Percentiles rank a stretch among this genome's conserved stretches.
Conservation (phyloP, 495 filamentous ascomycete genomes). For the Annulohypoxylon stygium region DNA sequence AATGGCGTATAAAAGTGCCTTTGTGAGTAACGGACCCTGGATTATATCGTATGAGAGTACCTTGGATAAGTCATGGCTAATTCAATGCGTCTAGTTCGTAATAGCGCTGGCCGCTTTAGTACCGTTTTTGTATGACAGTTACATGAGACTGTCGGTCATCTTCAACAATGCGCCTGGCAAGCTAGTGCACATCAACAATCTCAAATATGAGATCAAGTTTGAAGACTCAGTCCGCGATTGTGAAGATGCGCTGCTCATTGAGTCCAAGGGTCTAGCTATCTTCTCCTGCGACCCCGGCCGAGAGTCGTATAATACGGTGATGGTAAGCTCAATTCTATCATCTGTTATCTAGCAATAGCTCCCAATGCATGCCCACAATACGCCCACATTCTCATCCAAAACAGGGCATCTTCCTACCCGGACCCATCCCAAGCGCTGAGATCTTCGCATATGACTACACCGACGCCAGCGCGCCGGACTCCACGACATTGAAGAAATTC, state of each 20-base stretch:
- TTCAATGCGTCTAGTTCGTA: constrained; percentile 24
- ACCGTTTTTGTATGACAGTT: constrained; percentile 34
- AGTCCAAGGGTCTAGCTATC: constrained; percentile 54
- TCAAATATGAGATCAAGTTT: constrained; percentile 53
- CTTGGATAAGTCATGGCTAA: neutral
- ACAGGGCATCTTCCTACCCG: constrained; percentile 47
- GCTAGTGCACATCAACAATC: constrained; percentile 47
- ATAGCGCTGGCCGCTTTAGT: constrained; percentile 37
- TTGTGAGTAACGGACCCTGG: constrained; percentile 34
- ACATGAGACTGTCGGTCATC: constrained; percentile 21
- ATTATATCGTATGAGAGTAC: neutral
- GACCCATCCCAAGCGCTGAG: constrained; percentile 48
- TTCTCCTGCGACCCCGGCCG: constrained; percentile 59
- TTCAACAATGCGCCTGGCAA: constrained; percentile 48
- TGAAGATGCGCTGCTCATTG: constrained; percentile 60
- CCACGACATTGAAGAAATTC: constrained; percentile 48
- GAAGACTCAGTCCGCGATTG: constrained; percentile 59
- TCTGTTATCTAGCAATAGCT: neutral
- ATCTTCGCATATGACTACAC: constrained; percentile 58
- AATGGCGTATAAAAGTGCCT: constrained; percentile 37
- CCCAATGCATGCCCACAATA: neutral
- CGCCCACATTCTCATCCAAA: constrained; percentile 2
- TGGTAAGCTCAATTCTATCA: constrained; percentile 52
- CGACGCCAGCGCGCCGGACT: constrained; percentile 34
- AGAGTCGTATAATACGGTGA: constrained; percentile 64